These are phyloP conservation scores for Oryza officinalis DNA, from an alignment of 176 grass and related monocot genomes.

Conservation along the genomic window DNA sequence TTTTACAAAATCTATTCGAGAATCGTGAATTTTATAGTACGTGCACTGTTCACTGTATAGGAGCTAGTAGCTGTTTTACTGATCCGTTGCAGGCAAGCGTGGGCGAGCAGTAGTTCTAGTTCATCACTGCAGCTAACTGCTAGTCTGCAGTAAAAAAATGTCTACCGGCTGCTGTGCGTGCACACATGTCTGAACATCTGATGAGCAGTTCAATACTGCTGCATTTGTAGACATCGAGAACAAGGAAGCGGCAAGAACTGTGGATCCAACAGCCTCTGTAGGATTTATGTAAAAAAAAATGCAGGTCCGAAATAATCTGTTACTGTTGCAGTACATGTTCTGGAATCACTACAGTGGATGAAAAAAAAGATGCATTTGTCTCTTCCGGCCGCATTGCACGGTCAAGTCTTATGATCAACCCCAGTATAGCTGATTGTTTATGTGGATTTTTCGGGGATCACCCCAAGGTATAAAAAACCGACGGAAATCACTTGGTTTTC, in stretches of 20 bases:
- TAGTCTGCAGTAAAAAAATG: not conserved
- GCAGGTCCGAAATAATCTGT: not conserved
- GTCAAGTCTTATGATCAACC: not conserved
- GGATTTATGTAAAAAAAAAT: not conserved
- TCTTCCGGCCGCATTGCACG: not conserved
- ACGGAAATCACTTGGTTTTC: too few relatives aligned
- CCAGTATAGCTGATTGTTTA: not conserved
- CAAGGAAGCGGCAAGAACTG: not conserved
- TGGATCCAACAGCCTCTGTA: not conserved
- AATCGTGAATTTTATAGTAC: too few relatives aligned
- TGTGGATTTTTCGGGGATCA: not conserved
- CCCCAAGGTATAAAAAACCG: too few relatives aligned
- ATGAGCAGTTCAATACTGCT: not conserved
- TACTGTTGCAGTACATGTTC: not conserved
- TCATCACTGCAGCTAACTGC: not conserved
- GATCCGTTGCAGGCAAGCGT: not conserved
- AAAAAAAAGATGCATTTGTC: not conserved
- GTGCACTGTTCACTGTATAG: too few relatives aligned
- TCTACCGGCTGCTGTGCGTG: not conserved
- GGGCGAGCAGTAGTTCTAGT: not conserved
- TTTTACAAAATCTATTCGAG: too few relatives aligned
- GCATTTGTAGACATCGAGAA: not conserved
- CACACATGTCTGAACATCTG: not conserved
- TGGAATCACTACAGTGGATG: not conserved
- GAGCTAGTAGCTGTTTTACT: not conserved